phyloP scores from a whole-genome alignment of 1,284 basidiomycete genomes.

The Polyporus tsugae region DNA sequence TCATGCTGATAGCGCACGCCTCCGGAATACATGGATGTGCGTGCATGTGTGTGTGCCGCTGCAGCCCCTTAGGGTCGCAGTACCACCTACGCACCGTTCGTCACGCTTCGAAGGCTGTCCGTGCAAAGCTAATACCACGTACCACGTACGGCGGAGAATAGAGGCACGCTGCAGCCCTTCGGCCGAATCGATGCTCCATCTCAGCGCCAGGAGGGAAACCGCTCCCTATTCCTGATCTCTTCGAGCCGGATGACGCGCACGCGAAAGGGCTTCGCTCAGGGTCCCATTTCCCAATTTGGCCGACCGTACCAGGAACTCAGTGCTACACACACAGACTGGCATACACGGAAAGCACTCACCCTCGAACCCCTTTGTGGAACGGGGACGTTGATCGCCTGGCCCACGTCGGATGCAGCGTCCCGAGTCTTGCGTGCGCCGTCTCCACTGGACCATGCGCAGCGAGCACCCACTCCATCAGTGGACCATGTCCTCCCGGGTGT shows the following conservation, averaged over 20 bases:
- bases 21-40: not conserved
- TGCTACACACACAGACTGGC: not conserved
- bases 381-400: constrained; percentile 1
- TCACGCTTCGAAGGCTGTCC: not conserved
- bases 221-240: not conserved
- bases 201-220: constrained; percentile 9
- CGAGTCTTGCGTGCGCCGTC: not conserved
- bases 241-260: constrained; percentile 10
- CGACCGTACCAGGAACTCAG: not conserved
- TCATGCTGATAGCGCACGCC: not conserved
- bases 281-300: constrained; percentile 9
- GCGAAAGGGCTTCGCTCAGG: constrained; percentile 12
- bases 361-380: constrained; percentile 18
- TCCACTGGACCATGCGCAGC: not conserved
- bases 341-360: constrained; percentile 14
- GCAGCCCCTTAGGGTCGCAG: constrained; percentile 12
- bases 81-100: constrained; percentile 4
- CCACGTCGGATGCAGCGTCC: constrained; percentile 7
- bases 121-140: constrained; percentile 8
- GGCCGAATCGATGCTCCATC: not conserved
- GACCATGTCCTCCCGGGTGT: constrained; percentile 1
- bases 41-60: constrained; percentile 4
- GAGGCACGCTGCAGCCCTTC: constrained; percentile 11
- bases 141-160: constrained; percentile 9
- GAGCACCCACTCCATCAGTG: not conserved